Evolutionary conservation across 2,329 filamentous ascomycete species (phyloP), one percentile per base, ranked within the genome.

Genomic region (Tolypocladium sp.): DNA sequence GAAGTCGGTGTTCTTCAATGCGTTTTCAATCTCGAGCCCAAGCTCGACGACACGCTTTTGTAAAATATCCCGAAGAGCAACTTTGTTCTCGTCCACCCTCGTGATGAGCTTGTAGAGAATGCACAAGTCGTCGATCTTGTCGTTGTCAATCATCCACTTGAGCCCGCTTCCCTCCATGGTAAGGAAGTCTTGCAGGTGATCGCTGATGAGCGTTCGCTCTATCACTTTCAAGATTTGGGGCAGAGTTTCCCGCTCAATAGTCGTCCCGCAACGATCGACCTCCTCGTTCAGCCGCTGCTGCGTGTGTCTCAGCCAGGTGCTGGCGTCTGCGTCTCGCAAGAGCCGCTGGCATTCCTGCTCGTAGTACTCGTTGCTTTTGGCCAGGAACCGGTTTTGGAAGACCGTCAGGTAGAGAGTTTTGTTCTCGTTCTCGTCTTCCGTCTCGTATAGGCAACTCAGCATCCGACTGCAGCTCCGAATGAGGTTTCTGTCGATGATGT

Each of bases 91-190:
- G 66, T 97, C 92, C 0, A 97, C 89, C 40, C 91, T 82, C 12
- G 83, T 77, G 58, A 96, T 88, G 3, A 97, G 81, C 22, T 86
- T 81, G 71, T 94, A 97, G 4, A 97, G 78, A 56, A 92, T 86
- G n/a, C 81, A 79, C 12, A 99, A 78, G 66, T 96, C 92, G 4
- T 89, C 84, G 40, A 89, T 67, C 63, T 88, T 85, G 72, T 97
- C 89, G 66, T 96, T 92, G 71, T 96, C 90, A 56, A 97, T 86
- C 93, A 99, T 97, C 69, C 86, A 86, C 63, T 83, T 86, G 49
- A 97, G 82, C 0, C 94, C 94, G 62, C 88, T 96, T 7, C 84
- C 84, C 66, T 97, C 91, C 74, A 97, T 85, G 55, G 87, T 85
- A 61, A 97, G 82, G 58, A 99, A 88, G 20, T 95, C 91, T 27